These are phyloP conservation scores for Gyromitra esculenta DNA, from an alignment of 2,329 filamentous ascomycete genomes.

Conservation along the genomic window DNA sequence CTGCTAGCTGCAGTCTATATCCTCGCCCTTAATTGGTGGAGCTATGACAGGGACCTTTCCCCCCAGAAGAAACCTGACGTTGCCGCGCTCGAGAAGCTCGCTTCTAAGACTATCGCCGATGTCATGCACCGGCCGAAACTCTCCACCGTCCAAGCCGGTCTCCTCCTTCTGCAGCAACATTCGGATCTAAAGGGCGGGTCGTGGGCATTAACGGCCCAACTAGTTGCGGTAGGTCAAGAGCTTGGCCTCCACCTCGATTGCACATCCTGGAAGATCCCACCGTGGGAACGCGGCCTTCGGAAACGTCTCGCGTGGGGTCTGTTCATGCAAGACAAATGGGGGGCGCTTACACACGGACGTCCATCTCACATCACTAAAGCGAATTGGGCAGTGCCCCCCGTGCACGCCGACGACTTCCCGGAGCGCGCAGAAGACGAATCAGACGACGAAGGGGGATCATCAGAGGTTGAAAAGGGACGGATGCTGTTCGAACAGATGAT, in stretches of 20 bases:
- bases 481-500: conserved; percentile 66
- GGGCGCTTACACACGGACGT: conserved; percentile 82
- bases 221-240: conserved; percentile 87
- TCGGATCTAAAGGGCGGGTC: conserved; percentile 61
- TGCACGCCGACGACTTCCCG: conserved; percentile 75
- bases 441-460: conserved; percentile 60
- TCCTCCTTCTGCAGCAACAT: conserved; percentile 77
- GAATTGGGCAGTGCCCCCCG: conserved; percentile 79
- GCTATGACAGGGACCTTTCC: conserved; percentile 67
- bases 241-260: conserved; percentile 90
- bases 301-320: conserved; percentile 89
- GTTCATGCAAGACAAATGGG: conserved; percentile 96
- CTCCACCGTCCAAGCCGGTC: conserved; percentile 79
- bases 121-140: conserved; percentile 84
- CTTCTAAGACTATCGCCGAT: conserved; percentile 76
- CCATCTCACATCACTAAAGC: conserved; percentile 77
- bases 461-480: conserved; percentile 63
- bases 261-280: conserved; percentile 83
- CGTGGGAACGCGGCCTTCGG: conserved; percentile 84
- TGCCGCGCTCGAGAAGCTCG: conserved; percentile 76
- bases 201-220: conserved; percentile 84
- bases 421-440: conserved; percentile 67
- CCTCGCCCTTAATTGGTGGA: conserved; percentile 71
- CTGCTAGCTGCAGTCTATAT: conserved; percentile 71
- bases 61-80: conserved; percentile 70